Evolutionary conservation across 2,329 filamentous ascomycete genomes (phyloP).

Genomic region (Graphilbum ipis-grandicollis): DNA sequence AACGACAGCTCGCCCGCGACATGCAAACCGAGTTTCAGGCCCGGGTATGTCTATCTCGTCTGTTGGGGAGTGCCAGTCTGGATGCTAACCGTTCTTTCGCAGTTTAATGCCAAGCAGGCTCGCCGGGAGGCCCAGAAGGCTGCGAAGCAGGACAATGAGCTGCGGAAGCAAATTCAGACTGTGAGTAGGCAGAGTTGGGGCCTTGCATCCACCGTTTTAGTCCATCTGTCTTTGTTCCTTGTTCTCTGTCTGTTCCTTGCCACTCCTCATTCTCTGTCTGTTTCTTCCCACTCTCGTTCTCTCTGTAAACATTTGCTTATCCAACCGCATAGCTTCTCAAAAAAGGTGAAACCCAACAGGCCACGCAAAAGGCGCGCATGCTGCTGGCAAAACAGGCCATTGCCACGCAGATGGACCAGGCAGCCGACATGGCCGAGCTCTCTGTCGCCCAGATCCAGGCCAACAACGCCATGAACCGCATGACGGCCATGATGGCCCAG

Average conservation of each 20-base stretch:
- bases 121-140: conserved; percentile 43
- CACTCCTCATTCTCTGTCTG: neutral
- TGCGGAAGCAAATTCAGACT: conserved; percentile 46
- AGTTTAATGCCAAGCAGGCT: conserved; percentile 46
- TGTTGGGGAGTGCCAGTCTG: neutral
- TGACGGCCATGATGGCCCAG: conserved; percentile 46
- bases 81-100: neutral
- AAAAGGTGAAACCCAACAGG: conserved; percentile 45
- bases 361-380: conserved; percentile 46
- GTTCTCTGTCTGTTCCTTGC: too few relatives aligned
- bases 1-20: conserved; percentile 40
- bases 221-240: too few relatives aligned
- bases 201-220: too few relatives aligned
- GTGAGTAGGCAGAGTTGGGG: conserved; percentile 11
- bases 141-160: conserved; percentile 39
- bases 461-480: conserved; percentile 48
- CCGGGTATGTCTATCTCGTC: conserved; percentile 19
- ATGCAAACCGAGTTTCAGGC: conserved; percentile 48
- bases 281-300: neutral
- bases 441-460: conserved; percentile 44
- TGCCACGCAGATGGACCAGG: conserved; percentile 45
- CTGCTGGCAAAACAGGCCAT: conserved; percentile 43
- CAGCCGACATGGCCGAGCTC: conserved; percentile 46
- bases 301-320: neutral
- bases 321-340: conserved; percentile 30